phyloP scores from a whole-genome alignment of 768 basidiomycete genomes.

The Tricholomella constricta region DNA sequence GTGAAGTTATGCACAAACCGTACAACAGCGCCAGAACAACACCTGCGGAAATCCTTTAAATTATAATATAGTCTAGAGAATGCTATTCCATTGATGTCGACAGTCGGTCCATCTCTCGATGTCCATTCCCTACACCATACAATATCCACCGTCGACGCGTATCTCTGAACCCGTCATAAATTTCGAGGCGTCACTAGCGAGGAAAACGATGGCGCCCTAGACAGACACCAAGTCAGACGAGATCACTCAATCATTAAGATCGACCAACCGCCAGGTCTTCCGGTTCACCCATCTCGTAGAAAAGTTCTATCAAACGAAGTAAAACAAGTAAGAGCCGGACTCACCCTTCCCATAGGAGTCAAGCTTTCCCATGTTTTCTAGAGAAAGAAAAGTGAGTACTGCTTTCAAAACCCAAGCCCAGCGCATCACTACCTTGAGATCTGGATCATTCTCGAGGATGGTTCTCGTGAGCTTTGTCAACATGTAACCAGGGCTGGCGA shows the following conservation, averaged over 20 bases:
- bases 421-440: conserved; percentile 62
- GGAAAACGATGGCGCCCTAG: conserved; percentile 86
- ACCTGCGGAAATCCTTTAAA: too few species aligned
- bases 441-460: conserved; percentile 72
- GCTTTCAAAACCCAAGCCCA: neutral
- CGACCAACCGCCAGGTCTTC: conserved; percentile 79
- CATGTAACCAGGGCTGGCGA: conserved; percentile 87
- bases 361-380: conserved; percentile 83
- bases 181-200: conserved; percentile 85
- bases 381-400: neutral
- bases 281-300: conserved; percentile 79
- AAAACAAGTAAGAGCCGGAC: conserved; percentile 22
- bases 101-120: too few species aligned
- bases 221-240: conserved; percentile 12
- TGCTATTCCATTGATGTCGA: too few species aligned
- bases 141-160: conserved; percentile 90
- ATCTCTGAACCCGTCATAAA: conserved; percentile 90
- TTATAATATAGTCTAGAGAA: too few species aligned
- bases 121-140: conserved; percentile 23
- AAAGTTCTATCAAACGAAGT: conserved; percentile 10
- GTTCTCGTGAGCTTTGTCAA: conserved; percentile 85
- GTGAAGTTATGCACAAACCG: too few species aligned
- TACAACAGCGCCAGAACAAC: too few species aligned
- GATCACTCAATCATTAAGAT: neutral
- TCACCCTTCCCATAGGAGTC: conserved; percentile 85